Evolutionary conservation across 768 basidiomycete species (phyloP).

Genomic region (Postia placenta): DNA sequence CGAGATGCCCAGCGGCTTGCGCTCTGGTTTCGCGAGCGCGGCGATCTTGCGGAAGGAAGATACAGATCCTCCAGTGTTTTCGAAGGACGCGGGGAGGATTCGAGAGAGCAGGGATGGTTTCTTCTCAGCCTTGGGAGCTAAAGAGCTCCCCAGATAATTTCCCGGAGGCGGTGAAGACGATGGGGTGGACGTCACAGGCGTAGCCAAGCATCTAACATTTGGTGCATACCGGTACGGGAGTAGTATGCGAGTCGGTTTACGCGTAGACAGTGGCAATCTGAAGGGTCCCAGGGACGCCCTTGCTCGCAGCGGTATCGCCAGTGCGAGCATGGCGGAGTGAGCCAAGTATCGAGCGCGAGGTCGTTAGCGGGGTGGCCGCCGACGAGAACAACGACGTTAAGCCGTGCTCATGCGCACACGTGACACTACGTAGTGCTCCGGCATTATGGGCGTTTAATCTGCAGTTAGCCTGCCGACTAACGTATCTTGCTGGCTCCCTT

Average conservation of each 20-base stretch:
- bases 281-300: not conserved
- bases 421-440: not conserved
- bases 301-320: not conserved
- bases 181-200: too few species aligned
- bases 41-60: conserved; percentile 74
- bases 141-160: too few species aligned
- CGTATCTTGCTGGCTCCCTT: too few species aligned
- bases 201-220: too few species aligned
- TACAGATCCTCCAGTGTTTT: conserved; percentile 26
- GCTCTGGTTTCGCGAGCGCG: conserved; percentile 77
- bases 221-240: too few species aligned
- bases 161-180: too few species aligned
- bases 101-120: conserved; percentile 4
- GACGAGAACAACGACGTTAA: not conserved
- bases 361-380: not conserved
- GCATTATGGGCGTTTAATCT: not conserved
- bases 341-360: not conserved
- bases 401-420: not conserved
- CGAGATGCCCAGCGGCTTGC: conserved; percentile 67
- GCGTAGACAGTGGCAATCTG: not conserved
- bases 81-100: not conserved
- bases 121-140: too few species aligned
- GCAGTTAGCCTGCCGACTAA: not conserved
- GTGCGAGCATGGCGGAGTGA: not conserved
- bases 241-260: not conserved